Evolutionary conservation across 1,284 basidiomycete genomes (phyloP), one percentile per base, ranked within the genome.

Genomic region (Ustanciosporium gigantosporum): DNA sequence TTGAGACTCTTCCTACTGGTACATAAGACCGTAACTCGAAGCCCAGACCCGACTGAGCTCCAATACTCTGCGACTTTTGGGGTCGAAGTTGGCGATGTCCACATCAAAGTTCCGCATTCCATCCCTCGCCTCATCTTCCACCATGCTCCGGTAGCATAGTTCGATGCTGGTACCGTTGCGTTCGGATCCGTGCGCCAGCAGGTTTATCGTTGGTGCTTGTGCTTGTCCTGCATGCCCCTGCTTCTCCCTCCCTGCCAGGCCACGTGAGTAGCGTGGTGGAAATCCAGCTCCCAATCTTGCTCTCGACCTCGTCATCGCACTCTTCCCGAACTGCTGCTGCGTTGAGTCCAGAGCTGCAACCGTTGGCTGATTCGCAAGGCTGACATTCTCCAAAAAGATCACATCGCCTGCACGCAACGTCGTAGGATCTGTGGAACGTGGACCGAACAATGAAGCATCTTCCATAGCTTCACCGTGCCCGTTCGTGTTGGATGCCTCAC

Each of bases 371-470:
- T 31, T 51, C 25, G 41, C 19, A 20, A 62, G 37, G 19, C 15
- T 16, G 32, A 64, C 24, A 37, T 57, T 51, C 14, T 44, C 19
- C 0, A 64, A 32, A 4, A 2, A 31, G 15, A 64, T 24, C 1
- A 64, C 46, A 37, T 64, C 60, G 14, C 60, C 60, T 1, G 46
- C 22, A 5, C 35, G 41, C 0, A 56, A 17, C 0, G 29, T 15
- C 7, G 41, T 51, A 3, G 44, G 38, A 3, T 40, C 34, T 3
- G 35, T 5, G 17, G 31, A 14, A 2, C 14, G 7, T 1, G 4
- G 15, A 29, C 9, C n/a, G 27, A 11, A n/a, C n/a, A 29, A n/a
- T n/a, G 27, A 29, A 11, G 27, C 27, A n/a, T 29, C 27, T 29
- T 29, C 11, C n/a, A n/a, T n/a, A n/a, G n/a, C n/a, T n/a, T n/a